These are phyloP conservation scores for Fusarium pseudograminearum DNA, from an alignment of 2,329 filamentous ascomycete species.

Conservation along the genomic window DNA sequence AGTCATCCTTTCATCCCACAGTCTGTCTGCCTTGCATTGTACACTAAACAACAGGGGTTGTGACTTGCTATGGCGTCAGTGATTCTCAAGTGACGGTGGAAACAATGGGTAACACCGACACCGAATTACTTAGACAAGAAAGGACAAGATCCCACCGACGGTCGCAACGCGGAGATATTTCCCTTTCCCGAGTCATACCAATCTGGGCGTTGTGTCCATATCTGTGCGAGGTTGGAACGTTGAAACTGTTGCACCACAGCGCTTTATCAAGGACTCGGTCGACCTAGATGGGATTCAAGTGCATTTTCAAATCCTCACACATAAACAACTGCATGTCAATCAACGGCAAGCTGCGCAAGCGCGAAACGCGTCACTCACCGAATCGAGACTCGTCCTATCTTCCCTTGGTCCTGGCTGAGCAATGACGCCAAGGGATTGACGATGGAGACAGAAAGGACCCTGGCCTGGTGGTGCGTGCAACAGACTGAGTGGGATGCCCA, in stretches of 20 bases:
- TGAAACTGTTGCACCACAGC: slow-evolving; percentile 19
- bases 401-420: slow-evolving; percentile 27
- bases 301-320: slow-evolving; percentile 17
- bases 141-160: slow-evolving; percentile 7
- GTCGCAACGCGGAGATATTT: slow-evolving; percentile 41
- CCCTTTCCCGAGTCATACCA: slow-evolving; percentile 11
- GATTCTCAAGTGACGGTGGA: slow-evolving; percentile 8
- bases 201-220: slow-evolving; percentile 15
- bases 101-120: slow-evolving; percentile 31
- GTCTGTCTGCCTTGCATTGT: background rate
- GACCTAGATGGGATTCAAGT: slow-evolving; percentile 30
- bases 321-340: background rate
- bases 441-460: slow-evolving; percentile 11
- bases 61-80: slow-evolving; percentile 28
- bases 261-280: slow-evolving; percentile 15
- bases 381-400: slow-evolving; percentile 25
- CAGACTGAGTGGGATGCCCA: slow-evolving; percentile 29
- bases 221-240: slow-evolving; percentile 20
- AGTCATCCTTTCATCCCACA: background rate
- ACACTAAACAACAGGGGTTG: slow-evolving; percentile 22
- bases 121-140: slow-evolving; percentile 15
- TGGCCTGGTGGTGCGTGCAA: background rate
- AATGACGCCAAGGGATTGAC: slow-evolving; percentile 29
- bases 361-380: slow-evolving; percentile 36
- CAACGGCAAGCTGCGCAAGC: slow-evolving; percentile 42